phyloP scores from a whole-genome alignment of 441 rosid species.

The Flueggea neowawraea region DNA sequence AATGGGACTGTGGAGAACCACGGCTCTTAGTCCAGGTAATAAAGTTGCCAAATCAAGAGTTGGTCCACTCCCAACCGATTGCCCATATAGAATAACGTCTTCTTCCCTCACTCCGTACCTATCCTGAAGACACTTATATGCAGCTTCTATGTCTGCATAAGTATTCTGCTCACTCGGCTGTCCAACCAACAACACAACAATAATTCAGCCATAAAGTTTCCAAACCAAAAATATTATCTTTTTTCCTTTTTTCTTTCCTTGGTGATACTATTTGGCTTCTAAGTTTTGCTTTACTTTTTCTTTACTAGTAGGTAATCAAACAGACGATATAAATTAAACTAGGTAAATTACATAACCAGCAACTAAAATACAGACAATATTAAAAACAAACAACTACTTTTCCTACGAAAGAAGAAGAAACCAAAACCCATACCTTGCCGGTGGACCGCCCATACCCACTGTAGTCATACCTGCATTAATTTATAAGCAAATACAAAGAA shows the following conservation, averaged over 20 bases:
- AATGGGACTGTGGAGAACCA: constrained; percentile 94
- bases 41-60: constrained; percentile 79
- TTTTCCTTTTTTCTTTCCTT: background rate
- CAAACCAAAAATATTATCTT: too few species aligned
- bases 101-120: constrained; percentile 80
- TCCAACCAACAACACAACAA: constrained; percentile 5
- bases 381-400: too few species aligned
- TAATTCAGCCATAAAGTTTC: background rate
- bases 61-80: constrained; percentile 96
- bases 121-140: constrained; percentile 72
- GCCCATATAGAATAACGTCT: constrained; percentile 85
- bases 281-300: background rate
- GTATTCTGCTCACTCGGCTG: constrained; percentile 96
- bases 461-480: constrained; percentile 75
- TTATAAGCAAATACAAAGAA: background rate
- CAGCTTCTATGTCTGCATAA: constrained; percentile 82
- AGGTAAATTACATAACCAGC: too few species aligned
- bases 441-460: constrained; percentile 88
- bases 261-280: background rate
- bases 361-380: too few species aligned
- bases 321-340: too few species aligned
- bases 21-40: constrained; percentile 73
- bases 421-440: constrained; percentile 63
- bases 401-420: background rate
- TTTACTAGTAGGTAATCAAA: too few species aligned